Base-by-base conservation (phyloP, 257 asterid species). In the Solanum paucissectum region DNA sequence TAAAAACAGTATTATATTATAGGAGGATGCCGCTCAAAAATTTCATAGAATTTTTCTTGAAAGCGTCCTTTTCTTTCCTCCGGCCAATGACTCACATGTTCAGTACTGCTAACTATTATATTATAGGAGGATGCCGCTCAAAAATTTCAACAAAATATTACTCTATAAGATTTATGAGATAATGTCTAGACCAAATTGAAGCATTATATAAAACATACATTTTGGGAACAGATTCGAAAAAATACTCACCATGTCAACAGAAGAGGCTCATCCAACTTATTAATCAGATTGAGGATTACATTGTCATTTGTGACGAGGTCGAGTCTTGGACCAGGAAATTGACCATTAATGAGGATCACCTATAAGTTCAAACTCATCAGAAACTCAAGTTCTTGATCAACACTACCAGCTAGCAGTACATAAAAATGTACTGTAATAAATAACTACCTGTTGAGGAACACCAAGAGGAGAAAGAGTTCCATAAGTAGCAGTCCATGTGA, bases 281-380 rank as follows among this genome's bases (percentile, higher is more conserved):
- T 96, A 77, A 94, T 85, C 29, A 97, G 91, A 87, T 97, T 95
- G 55, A 97, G 93, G 87, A 96, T 69, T 18, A 96, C 92, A 92
- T 97, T 97, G 86, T 97, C 98, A 90, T 97, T 97, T 73, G 99
- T 97, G 73, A 94, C 96, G 21, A 95, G 68, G n/a, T 92, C 96
- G 66, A 97, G 95, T 36, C 90, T 92, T 20, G 99, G 99, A 83
- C 99, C 99, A 37, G 99, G 99, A 90, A 97, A 96, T 83, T 96
- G 97, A 42, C 97, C 99, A 87, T 97, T 96, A 86, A 97, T 95
- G 87, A 97, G 98, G 72, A 96, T 96, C 12, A 97, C 94, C 99
- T 97, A 87, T 91, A 90, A 88, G 86, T 72, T n/a, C 66, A 88
- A 86, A 3, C 11, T 69, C 46, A 73, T 52, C 29, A 33, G 21